Evolutionary conservation across 495 filamentous ascomycete genomes (phyloP).

Genomic region (Aspergillus biplanus): DNA sequence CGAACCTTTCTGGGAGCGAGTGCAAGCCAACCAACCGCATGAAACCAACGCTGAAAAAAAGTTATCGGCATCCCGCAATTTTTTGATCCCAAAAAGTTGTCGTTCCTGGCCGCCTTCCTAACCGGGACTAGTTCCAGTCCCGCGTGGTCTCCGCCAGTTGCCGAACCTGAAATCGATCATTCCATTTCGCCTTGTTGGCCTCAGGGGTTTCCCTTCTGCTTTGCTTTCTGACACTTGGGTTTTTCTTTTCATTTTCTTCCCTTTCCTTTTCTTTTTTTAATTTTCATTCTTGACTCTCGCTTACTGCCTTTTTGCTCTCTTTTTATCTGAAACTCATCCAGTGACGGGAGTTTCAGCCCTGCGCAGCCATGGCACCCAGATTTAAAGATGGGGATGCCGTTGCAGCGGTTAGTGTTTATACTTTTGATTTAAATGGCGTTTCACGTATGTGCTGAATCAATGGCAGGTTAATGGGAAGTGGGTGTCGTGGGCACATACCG

Average conservation of each 20-base stretch:
- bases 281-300: conserved; percentile 42
- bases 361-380: conserved; percentile 71
- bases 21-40: background rate
- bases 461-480: conserved; percentile 82
- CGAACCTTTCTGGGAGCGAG: background rate
- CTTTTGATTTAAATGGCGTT: conserved; percentile 7
- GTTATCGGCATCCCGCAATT: conserved; percentile 43
- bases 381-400: conserved; percentile 90
- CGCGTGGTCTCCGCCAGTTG: conserved; percentile 23
- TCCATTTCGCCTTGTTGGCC: conserved; percentile 23
- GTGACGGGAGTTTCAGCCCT: conserved; percentile 26
- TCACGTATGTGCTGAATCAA: conserved; percentile 7
- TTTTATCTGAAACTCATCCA: conserved; percentile 22
- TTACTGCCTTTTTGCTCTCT: conserved; percentile 34
- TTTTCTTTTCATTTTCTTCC: conserved; percentile 27
- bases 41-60: conserved; percentile 30
- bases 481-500: conserved; percentile 88
- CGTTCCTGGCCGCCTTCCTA: conserved; percentile 24
- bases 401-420: conserved; percentile 58
- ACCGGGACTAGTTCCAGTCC: conserved; percentile 23
- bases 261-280: conserved; percentile 24
- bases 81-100: conserved; percentile 14
- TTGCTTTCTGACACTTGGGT: conserved; percentile 25
- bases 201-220: conserved; percentile 39
- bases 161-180: conserved; percentile 27